Evolutionary conservation across 139 green algal species (phyloP).

Genomic region (Chlorella sorokiniana): DNA sequence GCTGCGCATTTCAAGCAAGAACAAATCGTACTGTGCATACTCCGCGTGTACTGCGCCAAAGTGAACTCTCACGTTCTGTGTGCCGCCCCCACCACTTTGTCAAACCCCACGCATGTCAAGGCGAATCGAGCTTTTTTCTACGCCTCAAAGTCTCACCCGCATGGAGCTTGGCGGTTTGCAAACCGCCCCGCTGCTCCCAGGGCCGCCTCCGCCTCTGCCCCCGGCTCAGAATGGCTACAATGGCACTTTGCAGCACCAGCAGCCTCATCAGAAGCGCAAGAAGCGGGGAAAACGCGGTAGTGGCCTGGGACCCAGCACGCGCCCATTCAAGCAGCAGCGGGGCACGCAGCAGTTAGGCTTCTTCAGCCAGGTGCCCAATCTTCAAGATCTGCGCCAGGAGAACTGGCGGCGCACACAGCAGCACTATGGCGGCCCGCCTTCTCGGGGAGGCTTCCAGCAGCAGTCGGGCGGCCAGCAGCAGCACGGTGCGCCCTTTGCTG

Average conservation of each 20-base stretch:
- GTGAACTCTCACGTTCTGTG: too few species aligned
- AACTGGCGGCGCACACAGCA: slow-evolving; percentile 13
- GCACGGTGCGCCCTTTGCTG: slow-evolving; percentile 15
- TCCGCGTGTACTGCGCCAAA: too few species aligned
- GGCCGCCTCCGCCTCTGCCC: neutral
- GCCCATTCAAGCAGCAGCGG: neutral
- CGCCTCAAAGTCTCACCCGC: too few species aligned
- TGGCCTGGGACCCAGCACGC: neutral
- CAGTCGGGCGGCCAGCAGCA: neutral
- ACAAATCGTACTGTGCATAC: too few species aligned
- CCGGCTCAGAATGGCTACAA: neutral
- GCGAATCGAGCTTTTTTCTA: too few species aligned
- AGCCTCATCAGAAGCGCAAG: neutral
- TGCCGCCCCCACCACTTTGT: too few species aligned
- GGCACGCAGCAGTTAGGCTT: slow-evolving; percentile 19
- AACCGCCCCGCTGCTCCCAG: neutral
- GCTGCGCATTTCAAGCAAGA: too few species aligned
- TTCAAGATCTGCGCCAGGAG: slow-evolving; percentile 23
- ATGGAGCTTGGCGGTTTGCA: too few species aligned
- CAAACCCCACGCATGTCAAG: too few species aligned
- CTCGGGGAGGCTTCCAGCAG: neutral
- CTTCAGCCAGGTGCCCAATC: slow-evolving; percentile 22
- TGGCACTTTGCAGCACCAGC: neutral
- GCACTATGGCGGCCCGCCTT: neutral
- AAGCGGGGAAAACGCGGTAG: slow-evolving; percentile 12